These are phyloP conservation scores for Umbelopsis sp. DNA, from an alignment of 192 early-diverging fungal genomes.

Conservation along the genomic window DNA sequence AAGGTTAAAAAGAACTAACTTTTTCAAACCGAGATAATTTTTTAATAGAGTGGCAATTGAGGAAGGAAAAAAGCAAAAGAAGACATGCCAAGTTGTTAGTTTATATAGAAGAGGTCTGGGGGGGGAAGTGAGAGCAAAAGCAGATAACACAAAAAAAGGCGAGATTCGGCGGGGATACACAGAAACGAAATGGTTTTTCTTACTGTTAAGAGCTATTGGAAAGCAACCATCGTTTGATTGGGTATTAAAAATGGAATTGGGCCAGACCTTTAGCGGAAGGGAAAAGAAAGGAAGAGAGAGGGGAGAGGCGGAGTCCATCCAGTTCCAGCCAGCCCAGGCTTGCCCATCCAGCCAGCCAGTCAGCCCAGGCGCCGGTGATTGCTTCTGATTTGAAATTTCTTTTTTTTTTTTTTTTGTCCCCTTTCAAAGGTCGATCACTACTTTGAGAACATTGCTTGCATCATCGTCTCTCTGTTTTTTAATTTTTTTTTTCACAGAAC, in stretches of 20 bases:
- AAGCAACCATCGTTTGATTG: conserved; percentile 1
- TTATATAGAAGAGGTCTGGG: conserved; percentile 7
- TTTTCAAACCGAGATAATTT: neutral
- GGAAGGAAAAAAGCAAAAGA: neutral
- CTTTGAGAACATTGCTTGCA: too few relatives aligned
- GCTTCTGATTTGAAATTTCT: neutral
- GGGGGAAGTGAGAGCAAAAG: neutral
- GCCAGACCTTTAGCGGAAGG: conserved; percentile 6
- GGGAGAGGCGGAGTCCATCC: neutral
- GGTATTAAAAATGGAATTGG: conserved; percentile 12
- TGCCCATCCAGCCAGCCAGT: neutral
- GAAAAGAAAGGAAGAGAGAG: neutral
- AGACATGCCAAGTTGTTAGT: conserved; percentile 1
- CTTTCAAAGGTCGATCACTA: too few relatives aligned
- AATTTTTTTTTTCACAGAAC: too few relatives aligned
- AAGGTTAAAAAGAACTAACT: too few relatives aligned
- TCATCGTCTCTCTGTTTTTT: too few relatives aligned
- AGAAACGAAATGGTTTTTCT: neutral
- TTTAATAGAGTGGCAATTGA: neutral
- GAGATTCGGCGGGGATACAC: neutral
- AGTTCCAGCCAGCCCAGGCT: conserved; percentile 1
- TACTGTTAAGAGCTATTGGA: conserved; percentile 11
- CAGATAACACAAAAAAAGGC: neutral
- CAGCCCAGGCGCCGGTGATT: neutral
- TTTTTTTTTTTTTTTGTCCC: neutral